Evolutionary conservation across 257 asterid species (phyloP).

Genomic region (Solanum appendiculatum): DNA sequence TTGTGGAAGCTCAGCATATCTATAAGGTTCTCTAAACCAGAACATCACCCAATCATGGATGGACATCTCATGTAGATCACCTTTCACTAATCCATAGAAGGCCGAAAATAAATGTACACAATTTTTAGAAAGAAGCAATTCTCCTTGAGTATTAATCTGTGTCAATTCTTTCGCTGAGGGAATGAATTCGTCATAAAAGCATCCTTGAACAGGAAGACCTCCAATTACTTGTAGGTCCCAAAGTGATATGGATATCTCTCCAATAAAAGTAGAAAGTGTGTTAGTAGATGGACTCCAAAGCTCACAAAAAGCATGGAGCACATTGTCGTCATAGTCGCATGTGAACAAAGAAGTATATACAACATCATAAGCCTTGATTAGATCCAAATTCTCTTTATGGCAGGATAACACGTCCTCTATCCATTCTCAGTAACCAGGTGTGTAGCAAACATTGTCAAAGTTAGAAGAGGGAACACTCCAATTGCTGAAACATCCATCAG

Average conservation of each 20-base stretch:
- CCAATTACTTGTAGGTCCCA: not conserved
- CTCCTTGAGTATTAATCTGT: no score
- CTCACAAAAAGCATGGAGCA: not conserved
- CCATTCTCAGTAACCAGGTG: not conserved
- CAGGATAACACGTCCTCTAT: not conserved
- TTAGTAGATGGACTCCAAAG: not conserved
- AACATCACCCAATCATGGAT: no score
- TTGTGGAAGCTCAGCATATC: no score
- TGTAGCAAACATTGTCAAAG: not conserved
- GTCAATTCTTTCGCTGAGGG: not conserved
- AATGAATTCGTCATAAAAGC: no score
- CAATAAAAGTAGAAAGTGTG: not conserved
- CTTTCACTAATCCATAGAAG: no score
- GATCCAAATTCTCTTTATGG: not conserved
- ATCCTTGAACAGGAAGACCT: not conserved
- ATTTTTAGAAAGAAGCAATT: no score
- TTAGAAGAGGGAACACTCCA: not conserved
- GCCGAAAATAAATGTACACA: no score
- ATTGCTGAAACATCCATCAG: not conserved
- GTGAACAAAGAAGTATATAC: not conserved
- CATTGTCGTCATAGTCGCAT: not conserved
- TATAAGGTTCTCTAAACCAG: no score
- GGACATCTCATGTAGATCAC: no score
- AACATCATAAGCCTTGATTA: not conserved
- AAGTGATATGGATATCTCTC: no score